Percentiles rank a stretch among this genome's conserved stretches.
These are phyloP conservation scores for Sarcodon aspratus DNA, from an alignment of 768 basidiomycete species.

Conservation along the genomic window DNA sequence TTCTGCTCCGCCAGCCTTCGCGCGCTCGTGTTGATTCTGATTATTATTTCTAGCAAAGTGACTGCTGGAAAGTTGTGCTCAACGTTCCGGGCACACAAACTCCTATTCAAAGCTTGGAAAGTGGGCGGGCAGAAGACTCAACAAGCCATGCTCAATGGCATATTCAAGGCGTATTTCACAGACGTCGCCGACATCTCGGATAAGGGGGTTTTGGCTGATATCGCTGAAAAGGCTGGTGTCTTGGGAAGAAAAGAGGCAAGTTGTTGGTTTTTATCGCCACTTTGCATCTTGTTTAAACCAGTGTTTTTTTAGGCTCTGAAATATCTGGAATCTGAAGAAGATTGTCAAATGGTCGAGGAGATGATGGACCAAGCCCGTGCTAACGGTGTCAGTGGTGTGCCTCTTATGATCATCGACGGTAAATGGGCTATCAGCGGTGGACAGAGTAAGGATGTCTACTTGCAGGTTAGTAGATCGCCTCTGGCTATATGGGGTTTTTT, in stretches of 20 bases:
- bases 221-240: slow-evolving; percentile 43
- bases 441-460: slow-evolving; percentile 59
- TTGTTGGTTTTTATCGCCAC: slow-evolving; percentile 5
- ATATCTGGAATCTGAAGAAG: slow-evolving; percentile 58
- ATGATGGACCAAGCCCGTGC: slow-evolving; percentile 51
- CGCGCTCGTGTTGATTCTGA: not conserved
- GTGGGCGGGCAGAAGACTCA: slow-evolving; percentile 53
- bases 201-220: slow-evolving; percentile 40
- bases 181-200: slow-evolving; percentile 55
- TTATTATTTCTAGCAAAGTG: slow-evolving; percentile 14
- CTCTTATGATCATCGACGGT: slow-evolving; percentile 68
- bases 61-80: slow-evolving; percentile 48
- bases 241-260: slow-evolving; percentile 53
- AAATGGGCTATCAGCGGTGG: slow-evolving; percentile 72
- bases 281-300: not conserved
- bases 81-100: slow-evolving; percentile 61
- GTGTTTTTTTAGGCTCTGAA: slow-evolving; percentile 33
- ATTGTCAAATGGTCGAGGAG: slow-evolving; percentile 49
- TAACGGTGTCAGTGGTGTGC: slow-evolving; percentile 68
- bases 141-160: slow-evolving; percentile 36
- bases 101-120: slow-evolving; percentile 57
- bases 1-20: not conserved
- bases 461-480: slow-evolving; percentile 35
- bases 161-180: slow-evolving; percentile 62
- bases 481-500: not conserved